These are phyloP conservation scores for Pisolithus marmoratus DNA, from an alignment of 768 basidiomycete genomes.

Conservation along the genomic window DNA sequence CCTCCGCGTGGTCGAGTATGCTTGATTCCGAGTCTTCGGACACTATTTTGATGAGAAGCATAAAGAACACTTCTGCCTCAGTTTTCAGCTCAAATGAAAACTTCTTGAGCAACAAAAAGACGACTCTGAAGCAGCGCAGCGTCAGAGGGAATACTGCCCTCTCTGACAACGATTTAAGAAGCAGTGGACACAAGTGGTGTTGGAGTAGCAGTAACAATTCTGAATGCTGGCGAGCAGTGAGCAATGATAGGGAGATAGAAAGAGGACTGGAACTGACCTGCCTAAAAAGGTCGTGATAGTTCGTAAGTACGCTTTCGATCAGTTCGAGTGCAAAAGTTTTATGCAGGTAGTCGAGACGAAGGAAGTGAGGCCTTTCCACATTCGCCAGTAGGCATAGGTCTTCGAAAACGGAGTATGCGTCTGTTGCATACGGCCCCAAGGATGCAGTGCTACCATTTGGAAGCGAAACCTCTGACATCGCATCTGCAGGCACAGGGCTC, in stretches of 20 bases:
- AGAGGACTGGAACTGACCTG: constrained; percentile 43
- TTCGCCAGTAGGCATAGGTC: constrained; percentile 89
- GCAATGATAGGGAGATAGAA: background rate
- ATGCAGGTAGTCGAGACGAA: constrained; percentile 76
- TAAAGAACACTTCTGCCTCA: constrained; percentile 84
- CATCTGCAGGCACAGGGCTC: constrained; percentile 19
- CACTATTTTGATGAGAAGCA: constrained; percentile 60
- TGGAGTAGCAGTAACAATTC: constrained; percentile 84
- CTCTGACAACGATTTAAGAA: constrained; percentile 82
- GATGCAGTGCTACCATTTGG: constrained; percentile 62
- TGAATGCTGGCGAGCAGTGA: constrained; percentile 46
- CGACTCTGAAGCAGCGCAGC: constrained; percentile 86
- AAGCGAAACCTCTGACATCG: constrained; percentile 41
- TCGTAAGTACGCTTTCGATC: constrained; percentile 93
- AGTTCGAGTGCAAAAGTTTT: constrained; percentile 96
- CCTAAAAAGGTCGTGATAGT: constrained; percentile 82
- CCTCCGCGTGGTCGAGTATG: constrained; percentile 19
- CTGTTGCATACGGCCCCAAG: constrained; percentile 71
- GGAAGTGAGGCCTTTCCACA: constrained; percentile 71
- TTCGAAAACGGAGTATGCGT: constrained; percentile 85
- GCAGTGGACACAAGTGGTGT: constrained; percentile 84
- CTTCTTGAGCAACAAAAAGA: constrained; percentile 89
- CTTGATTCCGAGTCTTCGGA: constrained; percentile 43
- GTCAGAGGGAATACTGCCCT: constrained; percentile 81
- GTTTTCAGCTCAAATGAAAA: constrained; percentile 76